These are phyloP conservation scores for Metschnikowia chrysomelidarum DNA, from an alignment of 805 yeast species.

Conservation along the genomic window DNA sequence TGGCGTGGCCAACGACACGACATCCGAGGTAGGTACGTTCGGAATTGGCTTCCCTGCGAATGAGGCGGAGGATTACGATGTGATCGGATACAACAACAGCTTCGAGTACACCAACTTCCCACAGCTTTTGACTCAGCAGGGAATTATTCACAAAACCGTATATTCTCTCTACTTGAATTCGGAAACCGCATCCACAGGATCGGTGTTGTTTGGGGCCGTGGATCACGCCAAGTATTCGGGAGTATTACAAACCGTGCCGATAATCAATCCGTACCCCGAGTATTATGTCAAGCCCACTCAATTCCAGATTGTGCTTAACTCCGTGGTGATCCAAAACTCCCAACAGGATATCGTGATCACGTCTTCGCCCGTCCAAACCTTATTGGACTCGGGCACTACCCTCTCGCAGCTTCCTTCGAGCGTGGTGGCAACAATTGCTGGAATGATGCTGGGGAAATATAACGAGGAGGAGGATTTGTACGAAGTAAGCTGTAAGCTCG, in stretches of 20 bases:
- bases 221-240: conserved; percentile 38
- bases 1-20: conserved; percentile 68
- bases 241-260: conserved; percentile 33
- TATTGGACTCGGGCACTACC: conserved; percentile 55
- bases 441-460: conserved; percentile 1
- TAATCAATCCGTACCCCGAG: conserved; percentile 33
- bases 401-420: conserved; percentile 45
- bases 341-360: conserved; percentile 3
- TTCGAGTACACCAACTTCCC: conserved; percentile 66
- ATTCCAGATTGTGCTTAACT: conserved; percentile 47
- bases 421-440: conserved; percentile 20
- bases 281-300: conserved; percentile 35
- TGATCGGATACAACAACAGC: conserved; percentile 7
- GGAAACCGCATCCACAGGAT: conserved; percentile 25
- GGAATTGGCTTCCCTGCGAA: conserved; percentile 70
- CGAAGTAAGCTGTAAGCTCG: conserved; percentile 6
- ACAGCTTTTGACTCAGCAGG: conserved; percentile 51
- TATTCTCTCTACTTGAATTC: conserved; percentile 63
- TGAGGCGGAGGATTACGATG: conserved; percentile 50
- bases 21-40: conserved; percentile 65
- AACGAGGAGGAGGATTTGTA: not conserved
- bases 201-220: conserved; percentile 42
- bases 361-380: conserved; percentile 5
- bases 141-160: conserved; percentile 51
- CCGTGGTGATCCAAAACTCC: conserved; percentile 23